These are phyloP conservation scores for Nissolia schottii DNA, from an alignment of 306 rosid genomes.

Conservation along the genomic window DNA sequence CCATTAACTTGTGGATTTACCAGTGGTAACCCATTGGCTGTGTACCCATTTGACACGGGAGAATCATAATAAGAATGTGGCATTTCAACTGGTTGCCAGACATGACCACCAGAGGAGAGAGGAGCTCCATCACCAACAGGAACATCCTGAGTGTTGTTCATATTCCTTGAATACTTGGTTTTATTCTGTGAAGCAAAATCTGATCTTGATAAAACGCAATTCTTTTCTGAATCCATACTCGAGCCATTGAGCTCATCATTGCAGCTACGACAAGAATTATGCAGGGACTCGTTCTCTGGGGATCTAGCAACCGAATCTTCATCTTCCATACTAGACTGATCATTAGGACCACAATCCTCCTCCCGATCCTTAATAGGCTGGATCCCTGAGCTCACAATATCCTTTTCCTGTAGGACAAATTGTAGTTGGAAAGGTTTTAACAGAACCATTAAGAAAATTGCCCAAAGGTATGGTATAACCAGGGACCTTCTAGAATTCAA, in stretches of 20 bases:
- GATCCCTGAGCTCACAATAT: slow-evolving; percentile 31
- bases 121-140: slow-evolving; percentile 38
- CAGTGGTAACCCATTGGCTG: slow-evolving; percentile 44
- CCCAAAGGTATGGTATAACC: not conserved
- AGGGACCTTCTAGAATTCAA: slow-evolving; percentile 8
- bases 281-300: slow-evolving; percentile 24
- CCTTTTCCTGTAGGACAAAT: slow-evolving; percentile 45
- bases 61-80: slow-evolving; percentile 69
- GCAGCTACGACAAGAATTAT: slow-evolving; percentile 29
- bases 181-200: slow-evolving; percentile 16
- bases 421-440: slow-evolving; percentile 27
- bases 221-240: slow-evolving; percentile 21
- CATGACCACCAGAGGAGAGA: slow-evolving; percentile 45
- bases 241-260: slow-evolving; percentile 25
- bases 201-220: slow-evolving; percentile 19
- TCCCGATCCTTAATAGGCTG: slow-evolving; percentile 26
- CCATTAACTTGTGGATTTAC: slow-evolving; percentile 43
- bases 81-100: slow-evolving; percentile 58
- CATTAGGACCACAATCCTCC: slow-evolving; percentile 33
- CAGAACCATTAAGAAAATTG: not conserved
- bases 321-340: slow-evolving; percentile 20
- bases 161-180: slow-evolving; percentile 36
- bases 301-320: slow-evolving; percentile 27
- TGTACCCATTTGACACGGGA: slow-evolving; percentile 39
- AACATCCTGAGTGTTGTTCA: slow-evolving; percentile 35